These are phyloP conservation scores for Pseudoneurospora amorphoporcata DNA, from an alignment of 495 filamentous ascomycete species.

Conservation along the genomic window DNA sequence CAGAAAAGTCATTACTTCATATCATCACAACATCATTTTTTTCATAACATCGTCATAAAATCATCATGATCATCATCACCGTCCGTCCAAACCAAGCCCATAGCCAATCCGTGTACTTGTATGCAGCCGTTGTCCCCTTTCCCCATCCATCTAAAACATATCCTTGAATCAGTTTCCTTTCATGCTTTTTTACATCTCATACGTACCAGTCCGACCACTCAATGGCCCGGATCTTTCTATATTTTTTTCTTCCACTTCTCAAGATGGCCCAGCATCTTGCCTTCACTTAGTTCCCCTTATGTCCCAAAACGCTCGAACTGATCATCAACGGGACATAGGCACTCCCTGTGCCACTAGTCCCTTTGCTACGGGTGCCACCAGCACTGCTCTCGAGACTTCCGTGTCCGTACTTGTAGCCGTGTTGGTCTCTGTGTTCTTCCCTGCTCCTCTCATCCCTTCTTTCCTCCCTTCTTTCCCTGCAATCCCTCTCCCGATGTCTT, in stretches of 20 bases:
- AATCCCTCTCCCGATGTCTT: not conserved
- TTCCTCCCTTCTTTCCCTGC: not conserved
- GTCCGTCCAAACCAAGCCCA: not conserved
- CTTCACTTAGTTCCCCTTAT: not conserved
- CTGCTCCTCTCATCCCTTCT: not conserved
- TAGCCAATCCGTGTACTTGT: not conserved
- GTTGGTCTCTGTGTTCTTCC: not conserved
- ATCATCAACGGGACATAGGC: not conserved
- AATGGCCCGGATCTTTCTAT: not conserved
- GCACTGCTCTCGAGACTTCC: not conserved
- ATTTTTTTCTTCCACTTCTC: not conserved
- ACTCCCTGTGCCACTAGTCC: not conserved
- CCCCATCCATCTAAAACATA: not conserved
- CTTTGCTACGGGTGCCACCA: not conserved
- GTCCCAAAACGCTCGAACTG: not conserved
- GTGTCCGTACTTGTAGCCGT: not conserved
- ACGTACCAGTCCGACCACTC: not conserved
- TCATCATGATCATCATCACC: not conserved
- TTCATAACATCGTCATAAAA: not conserved
- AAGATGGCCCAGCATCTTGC: not conserved
- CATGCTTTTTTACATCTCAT: not conserved
- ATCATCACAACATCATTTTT: not conserved
- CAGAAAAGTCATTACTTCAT: not conserved
- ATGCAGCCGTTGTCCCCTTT: not conserved
- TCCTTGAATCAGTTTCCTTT: not conserved